Evolutionary conservation across 148 eudicot genomes (phyloP).

Genomic region (Rhododendron griersonianum): DNA sequence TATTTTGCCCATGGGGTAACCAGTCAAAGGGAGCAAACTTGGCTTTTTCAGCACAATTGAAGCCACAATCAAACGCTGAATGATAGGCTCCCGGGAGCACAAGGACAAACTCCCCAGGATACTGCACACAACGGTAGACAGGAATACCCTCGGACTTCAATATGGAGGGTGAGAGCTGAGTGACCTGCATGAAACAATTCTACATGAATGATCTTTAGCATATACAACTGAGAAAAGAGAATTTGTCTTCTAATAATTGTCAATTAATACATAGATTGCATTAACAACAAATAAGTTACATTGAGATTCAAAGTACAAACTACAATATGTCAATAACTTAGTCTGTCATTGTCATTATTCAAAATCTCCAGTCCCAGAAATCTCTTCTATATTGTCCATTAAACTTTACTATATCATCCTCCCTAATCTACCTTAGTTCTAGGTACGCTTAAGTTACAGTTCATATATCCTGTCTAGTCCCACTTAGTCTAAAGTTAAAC

Average conservation of each 20-base stretch:
- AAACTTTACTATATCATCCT: not conserved
- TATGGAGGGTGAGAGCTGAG: slow-evolving; percentile 57
- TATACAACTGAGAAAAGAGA: not conserved
- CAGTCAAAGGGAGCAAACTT: slow-evolving; percentile 73
- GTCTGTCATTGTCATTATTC: not conserved
- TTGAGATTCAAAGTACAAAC: not conserved
- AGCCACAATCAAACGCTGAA: slow-evolving; percentile 68
- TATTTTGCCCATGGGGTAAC: slow-evolving; percentile 69
- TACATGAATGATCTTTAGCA: not conserved
- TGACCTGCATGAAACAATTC: slow-evolving; percentile 34
- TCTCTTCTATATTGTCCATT: not conserved
- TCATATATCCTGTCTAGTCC: not conserved
- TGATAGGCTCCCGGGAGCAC: slow-evolving; percentile 66
- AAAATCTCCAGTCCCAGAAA: not conserved
- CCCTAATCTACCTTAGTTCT: not conserved
- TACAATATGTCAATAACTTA: not conserved
- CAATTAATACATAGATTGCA: not conserved
- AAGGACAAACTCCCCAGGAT: slow-evolving; percentile 57
- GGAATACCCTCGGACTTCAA: slow-evolving; percentile 58
- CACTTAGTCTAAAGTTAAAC: not conserved
- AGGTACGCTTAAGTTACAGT: not conserved
- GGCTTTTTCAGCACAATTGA: slow-evolving; percentile 54
- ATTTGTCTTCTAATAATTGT: not conserved
- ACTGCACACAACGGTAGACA: slow-evolving; percentile 70
- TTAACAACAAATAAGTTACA: not conserved